Conservation (phyloP, 2,329 filamentous ascomycete species). For the Didymella keratinophila region DNA sequence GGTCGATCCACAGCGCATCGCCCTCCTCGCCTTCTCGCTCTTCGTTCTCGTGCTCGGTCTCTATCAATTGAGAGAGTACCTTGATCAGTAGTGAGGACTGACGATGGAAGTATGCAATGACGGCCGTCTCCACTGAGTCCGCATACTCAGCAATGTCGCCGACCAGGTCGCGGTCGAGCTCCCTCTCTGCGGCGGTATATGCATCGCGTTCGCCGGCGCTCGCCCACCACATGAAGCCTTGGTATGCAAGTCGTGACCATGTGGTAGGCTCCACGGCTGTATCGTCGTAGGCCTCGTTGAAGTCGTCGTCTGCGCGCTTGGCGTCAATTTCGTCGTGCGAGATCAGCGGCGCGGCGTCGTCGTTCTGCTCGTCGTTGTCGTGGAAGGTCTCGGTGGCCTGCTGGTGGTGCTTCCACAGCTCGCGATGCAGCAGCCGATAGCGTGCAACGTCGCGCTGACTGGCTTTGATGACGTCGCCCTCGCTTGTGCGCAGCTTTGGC, state of each 20-base stretch:
- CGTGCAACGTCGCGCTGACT: slow-evolving; percentile 89
- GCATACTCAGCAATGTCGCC: slow-evolving; percentile 55
- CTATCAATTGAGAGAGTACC: slow-evolving; percentile 68
- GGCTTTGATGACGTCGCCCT: slow-evolving; percentile 74
- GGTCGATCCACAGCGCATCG: slow-evolving; percentile 63
- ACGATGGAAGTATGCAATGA: slow-evolving; percentile 83
- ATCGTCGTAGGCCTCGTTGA: slow-evolving; percentile 49
- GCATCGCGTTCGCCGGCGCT: slow-evolving; percentile 76
- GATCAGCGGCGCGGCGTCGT: slow-evolving; percentile 34
- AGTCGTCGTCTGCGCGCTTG: slow-evolving; percentile 42
- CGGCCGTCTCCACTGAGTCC: slow-evolving; percentile 68
- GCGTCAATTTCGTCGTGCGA: slow-evolving; percentile 35
- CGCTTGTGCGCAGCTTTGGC: slow-evolving; percentile 74
- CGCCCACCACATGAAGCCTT: slow-evolving; percentile 90
- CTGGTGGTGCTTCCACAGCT: slow-evolving; percentile 46
- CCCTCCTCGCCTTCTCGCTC: slow-evolving; percentile 43
- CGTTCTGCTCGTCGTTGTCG: slow-evolving; percentile 37
- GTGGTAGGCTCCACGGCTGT: slow-evolving; percentile 63
- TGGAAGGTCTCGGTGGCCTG: slow-evolving; percentile 29
- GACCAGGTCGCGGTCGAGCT: slow-evolving; percentile 57
- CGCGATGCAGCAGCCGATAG: slow-evolving; percentile 56
- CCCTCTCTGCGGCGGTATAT: slow-evolving; percentile 62
- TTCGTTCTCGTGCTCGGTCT: slow-evolving; percentile 55
- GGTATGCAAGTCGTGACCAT: slow-evolving; percentile 79
- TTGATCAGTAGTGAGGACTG: slow-evolving; percentile 72